A percentile compares a stretch with the other conserved stretches of the same genome.
Conservation (phyloP, 1,284 basidiomycete species). For the Austroboletus novae-zelandiae region DNA sequence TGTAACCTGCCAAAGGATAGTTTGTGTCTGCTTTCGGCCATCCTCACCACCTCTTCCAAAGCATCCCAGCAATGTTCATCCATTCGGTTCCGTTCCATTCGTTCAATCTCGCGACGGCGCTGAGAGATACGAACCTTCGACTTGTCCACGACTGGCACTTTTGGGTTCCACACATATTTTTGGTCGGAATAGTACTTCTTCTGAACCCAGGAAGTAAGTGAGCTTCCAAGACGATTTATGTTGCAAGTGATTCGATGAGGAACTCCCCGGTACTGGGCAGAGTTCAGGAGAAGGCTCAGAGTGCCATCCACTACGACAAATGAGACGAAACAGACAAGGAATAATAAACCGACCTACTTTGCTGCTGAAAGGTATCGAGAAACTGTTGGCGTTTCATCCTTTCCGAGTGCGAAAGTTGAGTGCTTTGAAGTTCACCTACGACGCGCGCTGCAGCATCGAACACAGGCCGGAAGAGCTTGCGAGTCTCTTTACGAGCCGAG, state of each 20-base stretch:
- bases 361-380: constrained; percentile 51
- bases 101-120: constrained; percentile 11
- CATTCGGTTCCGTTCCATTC: constrained; percentile 13
- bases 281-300: constrained; percentile 51
- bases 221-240: constrained; percentile 40
- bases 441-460: constrained; percentile 54
- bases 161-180: constrained; percentile 45
- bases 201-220: constrained; percentile 24
- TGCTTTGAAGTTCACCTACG: constrained; percentile 38
- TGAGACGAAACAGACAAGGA: constrained; percentile 2
- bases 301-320: constrained; percentile 53
- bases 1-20: constrained; percentile 29
- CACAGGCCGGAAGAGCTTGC: constrained; percentile 51
- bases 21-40: constrained; percentile 33
- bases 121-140: constrained; percentile 6
- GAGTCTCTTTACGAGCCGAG: constrained; percentile 42
- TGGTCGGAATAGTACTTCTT: constrained; percentile 19
- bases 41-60: constrained; percentile 30
- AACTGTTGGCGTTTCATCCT: constrained; percentile 38
- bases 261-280: constrained; percentile 57
- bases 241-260: constrained; percentile 57
- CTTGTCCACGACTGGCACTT: constrained; percentile 31
- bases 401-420: constrained; percentile 25
- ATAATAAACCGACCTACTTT: constrained; percentile 32
- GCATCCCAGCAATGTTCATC: constrained; percentile 34